A percentile compares a stretch with the other conserved stretches of the same genome.
Conservation (phyloP, 208 protist genomes). For the Acanthamoeba healyi region DNA sequence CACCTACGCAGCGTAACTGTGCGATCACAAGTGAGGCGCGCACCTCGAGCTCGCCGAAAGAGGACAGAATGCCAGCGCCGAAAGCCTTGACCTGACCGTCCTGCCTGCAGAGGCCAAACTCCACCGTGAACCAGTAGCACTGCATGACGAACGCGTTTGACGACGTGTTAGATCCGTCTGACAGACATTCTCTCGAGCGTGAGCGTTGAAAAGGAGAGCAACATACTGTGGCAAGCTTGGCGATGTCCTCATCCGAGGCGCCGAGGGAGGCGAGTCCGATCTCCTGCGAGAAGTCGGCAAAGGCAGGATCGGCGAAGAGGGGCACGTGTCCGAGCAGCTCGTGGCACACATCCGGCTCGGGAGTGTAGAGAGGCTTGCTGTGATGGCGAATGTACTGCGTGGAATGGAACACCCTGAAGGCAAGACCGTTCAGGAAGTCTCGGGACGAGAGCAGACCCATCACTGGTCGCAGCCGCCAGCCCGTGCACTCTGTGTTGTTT, state of each 20-base stretch:
- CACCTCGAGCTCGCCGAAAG: constrained; percentile 94
- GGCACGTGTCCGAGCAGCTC: constrained; percentile 97
- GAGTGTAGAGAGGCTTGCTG: constrained; percentile 80
- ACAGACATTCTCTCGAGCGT: background rate
- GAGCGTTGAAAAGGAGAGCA: no score
- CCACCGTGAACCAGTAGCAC: constrained; percentile 97
- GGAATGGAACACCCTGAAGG: constrained; percentile 97
- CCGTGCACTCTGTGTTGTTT: constrained; percentile 93
- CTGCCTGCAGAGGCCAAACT: constrained; percentile 96
- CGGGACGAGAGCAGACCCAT: constrained; percentile 95
- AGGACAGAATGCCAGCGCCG: constrained; percentile 96
- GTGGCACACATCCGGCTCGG: constrained; percentile 94
- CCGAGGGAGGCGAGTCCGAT: constrained; percentile 98
- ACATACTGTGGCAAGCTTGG: constrained; percentile 92
- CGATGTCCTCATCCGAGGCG: constrained; percentile 95
- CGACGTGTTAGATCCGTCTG: background rate
- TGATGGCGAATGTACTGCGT: constrained; percentile 98
- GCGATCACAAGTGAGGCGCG: constrained; percentile 15
- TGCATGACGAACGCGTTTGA: background rate
- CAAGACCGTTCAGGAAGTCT: constrained; percentile 96
- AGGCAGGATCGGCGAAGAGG: constrained; percentile 96
- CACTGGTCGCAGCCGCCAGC: constrained; percentile 95
- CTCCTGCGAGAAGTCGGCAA: constrained; percentile 97
- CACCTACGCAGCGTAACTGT: constrained; percentile 71
- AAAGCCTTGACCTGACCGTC: constrained; percentile 93